Evolutionary conservation across 768 basidiomycete genomes (phyloP).

Genomic region (Termitomyces sp.): DNA sequence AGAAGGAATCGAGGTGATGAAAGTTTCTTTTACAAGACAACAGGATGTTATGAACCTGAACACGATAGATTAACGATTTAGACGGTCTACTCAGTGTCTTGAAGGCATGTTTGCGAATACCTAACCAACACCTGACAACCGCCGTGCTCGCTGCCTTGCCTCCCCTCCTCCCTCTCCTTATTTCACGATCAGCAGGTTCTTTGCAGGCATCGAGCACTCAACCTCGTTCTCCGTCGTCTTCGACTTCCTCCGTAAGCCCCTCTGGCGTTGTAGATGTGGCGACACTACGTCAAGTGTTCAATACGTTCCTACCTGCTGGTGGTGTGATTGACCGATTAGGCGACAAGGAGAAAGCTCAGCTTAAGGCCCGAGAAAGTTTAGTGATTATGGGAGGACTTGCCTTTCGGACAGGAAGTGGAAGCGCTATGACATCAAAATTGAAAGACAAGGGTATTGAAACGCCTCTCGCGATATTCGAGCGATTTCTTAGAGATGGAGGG

Average conservation of each 20-base stretch:
- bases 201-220: slow-evolving; percentile 21
- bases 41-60: slow-evolving; percentile 3
- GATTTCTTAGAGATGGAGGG: slow-evolving; percentile 64
- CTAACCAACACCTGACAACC: slow-evolving; percentile 77
- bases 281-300: slow-evolving; percentile 62
- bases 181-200: slow-evolving; percentile 32
- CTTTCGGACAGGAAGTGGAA: slow-evolving; percentile 48
- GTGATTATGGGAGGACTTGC: slow-evolving; percentile 70
- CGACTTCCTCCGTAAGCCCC: slow-evolving; percentile 37
- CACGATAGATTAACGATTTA: slow-evolving; percentile 58
- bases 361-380: slow-evolving; percentile 73
- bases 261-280: slow-evolving; percentile 45
- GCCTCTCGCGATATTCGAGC: slow-evolving; percentile 66
- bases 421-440: slow-evolving; percentile 38
- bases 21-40: neutral
- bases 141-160: slow-evolving; percentile 72
- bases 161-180: slow-evolving; percentile 57
- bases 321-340: slow-evolving; percentile 82
- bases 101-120: slow-evolving; percentile 70
- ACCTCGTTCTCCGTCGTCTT: slow-evolving; percentile 48
- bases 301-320: slow-evolving; percentile 66
- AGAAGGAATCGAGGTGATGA: slow-evolving; percentile 57
- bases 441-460: slow-evolving; percentile 63
- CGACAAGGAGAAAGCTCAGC: slow-evolving; percentile 69
- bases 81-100: slow-evolving; percentile 66